phyloP scores from a whole-genome alignment of 2,329 filamentous ascomycete genomes.

The Allantophomopsis lycopodina region DNA sequence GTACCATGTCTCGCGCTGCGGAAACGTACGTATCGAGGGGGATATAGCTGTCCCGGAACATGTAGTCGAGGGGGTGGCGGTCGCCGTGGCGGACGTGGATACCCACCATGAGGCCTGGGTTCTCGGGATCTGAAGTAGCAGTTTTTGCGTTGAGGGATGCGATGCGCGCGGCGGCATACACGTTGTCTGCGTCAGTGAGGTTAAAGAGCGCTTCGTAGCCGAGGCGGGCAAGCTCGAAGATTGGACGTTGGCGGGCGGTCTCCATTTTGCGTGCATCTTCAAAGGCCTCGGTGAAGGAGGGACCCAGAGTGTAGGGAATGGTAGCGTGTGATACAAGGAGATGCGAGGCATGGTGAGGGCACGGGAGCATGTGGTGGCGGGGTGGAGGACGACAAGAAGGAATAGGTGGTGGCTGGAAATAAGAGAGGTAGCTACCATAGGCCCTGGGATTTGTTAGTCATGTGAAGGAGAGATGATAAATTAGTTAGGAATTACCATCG shows the following conservation, averaged over 20 bases:
- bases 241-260: conserved; percentile 37
- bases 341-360: conserved; percentile 62
- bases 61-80: conserved; percentile 60
- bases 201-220: conserved; percentile 66
- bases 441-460: conserved; percentile 29
- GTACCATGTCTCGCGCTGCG: conserved; percentile 40
- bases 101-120: conserved; percentile 44
- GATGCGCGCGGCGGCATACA: conserved; percentile 48
- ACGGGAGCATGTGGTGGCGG: conserved; percentile 65
- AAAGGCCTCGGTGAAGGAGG: conserved; percentile 37
- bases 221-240: conserved; percentile 53
- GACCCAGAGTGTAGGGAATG: conserved; percentile 47
- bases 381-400: conserved; percentile 59
- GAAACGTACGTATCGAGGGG: conserved; percentile 56
- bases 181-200: conserved; percentile 49
- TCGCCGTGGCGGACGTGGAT: conserved; percentile 75
- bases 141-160: conserved; percentile 36
- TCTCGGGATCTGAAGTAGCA: conserved; percentile 23
- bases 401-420: conserved; percentile 54
- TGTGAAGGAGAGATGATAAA: not conserved
- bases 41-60: conserved; percentile 67
- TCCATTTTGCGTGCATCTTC: conserved; percentile 32
- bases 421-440: conserved; percentile 61
- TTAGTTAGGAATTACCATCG: conserved; percentile 38
- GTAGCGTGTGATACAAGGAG: conserved; percentile 62